Evolutionary conservation across 306 rosid genomes (phyloP).

Genomic region (Prunus padus): DNA sequence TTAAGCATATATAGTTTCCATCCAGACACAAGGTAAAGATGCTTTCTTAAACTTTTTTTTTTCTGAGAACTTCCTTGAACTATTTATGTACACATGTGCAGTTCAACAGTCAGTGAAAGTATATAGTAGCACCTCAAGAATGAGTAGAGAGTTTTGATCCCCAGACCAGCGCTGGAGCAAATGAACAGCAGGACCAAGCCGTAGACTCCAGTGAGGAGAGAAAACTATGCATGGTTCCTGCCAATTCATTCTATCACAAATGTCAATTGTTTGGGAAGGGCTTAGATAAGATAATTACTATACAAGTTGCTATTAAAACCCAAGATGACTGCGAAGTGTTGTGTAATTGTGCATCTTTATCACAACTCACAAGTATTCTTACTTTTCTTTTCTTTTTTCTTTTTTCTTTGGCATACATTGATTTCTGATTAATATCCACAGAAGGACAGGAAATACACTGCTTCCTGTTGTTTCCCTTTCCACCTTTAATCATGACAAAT

Average conservation of each 20-base stretch:
- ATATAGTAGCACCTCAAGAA: conserved; percentile 62
- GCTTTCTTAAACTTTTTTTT: not conserved
- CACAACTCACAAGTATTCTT: no score
- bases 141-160: conserved; percentile 72
- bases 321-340: no score
- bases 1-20: not conserved
- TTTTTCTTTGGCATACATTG: not conserved
- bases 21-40: conserved; percentile 19
- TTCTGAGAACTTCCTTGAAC: not conserved
- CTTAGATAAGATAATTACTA: not conserved
- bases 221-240: conserved; percentile 88
- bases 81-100: not conserved
- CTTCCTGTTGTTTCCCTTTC: conserved; percentile 2
- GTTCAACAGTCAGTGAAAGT: conserved; percentile 6
- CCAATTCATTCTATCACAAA: conserved; percentile 59
- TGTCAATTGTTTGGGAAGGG: conserved; percentile 21
- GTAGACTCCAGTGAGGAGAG: conserved; percentile 82
- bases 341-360: no score
- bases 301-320: no score
- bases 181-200: conserved; percentile 85
- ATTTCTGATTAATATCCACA: not conserved
- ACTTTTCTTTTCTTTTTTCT: no score
- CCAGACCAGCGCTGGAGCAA: conserved; percentile 77
- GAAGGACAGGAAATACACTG: not conserved
- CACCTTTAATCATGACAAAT: not conserved